These are phyloP conservation scores for Pythium coloratum DNA, from an alignment of 352 stramenopile species.

Conservation along the genomic window DNA sequence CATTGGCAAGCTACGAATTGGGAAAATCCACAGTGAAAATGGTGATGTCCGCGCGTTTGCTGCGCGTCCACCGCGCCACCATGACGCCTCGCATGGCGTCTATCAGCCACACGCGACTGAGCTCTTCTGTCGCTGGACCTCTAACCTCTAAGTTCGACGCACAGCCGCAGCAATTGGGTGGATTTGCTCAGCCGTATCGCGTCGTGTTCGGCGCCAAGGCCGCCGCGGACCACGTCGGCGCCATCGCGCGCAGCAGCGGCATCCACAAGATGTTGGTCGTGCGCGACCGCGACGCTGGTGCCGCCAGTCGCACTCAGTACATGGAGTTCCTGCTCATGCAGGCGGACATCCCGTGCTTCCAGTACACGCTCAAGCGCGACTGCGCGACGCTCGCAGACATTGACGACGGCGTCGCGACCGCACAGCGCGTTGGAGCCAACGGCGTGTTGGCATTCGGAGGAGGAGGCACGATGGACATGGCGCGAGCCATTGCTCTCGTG, in stretches of 20 bases:
- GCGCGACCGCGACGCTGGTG: slow-evolving; percentile 55
- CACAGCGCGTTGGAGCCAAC: slow-evolving; percentile 61
- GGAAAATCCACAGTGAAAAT: slow-evolving; percentile 3
- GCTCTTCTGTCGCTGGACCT: neutral
- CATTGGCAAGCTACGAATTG: neutral
- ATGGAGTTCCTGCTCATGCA: slow-evolving; percentile 75
- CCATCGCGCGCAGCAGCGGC: slow-evolving; percentile 34
- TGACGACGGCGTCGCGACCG: slow-evolving; percentile 52
- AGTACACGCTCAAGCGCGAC: slow-evolving; percentile 70
- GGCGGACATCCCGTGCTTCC: slow-evolving; percentile 65
- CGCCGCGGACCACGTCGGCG: slow-evolving; percentile 38
- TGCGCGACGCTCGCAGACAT: slow-evolving; percentile 61
- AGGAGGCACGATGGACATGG: slow-evolving; percentile 63
- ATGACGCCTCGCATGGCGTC: neutral
- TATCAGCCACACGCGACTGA: neutral
- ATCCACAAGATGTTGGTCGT: slow-evolving; percentile 75
- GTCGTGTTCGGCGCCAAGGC: slow-evolving; percentile 56
- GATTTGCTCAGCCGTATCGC: slow-evolving; percentile 38
- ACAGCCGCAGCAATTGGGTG: slow-evolving; percentile 37
- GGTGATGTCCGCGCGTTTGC: slow-evolving; percentile 8
- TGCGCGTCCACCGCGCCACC: slow-evolving; percentile 6
- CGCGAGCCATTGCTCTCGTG: slow-evolving; percentile 52
- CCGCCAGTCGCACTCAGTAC: slow-evolving; percentile 59
- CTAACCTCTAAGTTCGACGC: slow-evolving; percentile 37
- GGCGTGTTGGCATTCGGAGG: slow-evolving; percentile 71